Evolutionary conservation across 495 filamentous ascomycete species (phyloP).

Genomic region (Talaromyces adpressus): DNA sequence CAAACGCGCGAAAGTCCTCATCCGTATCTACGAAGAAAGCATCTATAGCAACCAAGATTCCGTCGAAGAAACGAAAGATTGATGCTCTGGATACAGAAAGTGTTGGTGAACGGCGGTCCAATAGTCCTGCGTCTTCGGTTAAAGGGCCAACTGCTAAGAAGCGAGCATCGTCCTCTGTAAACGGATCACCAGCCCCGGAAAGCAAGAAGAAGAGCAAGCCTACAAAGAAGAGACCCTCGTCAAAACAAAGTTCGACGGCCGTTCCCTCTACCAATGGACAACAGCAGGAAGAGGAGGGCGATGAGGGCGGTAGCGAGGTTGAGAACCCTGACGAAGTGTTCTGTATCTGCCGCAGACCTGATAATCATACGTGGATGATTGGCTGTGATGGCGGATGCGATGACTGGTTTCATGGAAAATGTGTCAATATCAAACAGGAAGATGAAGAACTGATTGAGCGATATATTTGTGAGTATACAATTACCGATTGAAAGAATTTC

Average conservation of each 20-base stretch:
- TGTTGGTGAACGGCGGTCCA: constrained; percentile 32
- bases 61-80: constrained; percentile 52
- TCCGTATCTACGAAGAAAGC: constrained; percentile 45
- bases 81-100: constrained; percentile 39
- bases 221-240: constrained; percentile 2
- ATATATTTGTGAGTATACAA: constrained; percentile 52
- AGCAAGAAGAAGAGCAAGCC: constrained; percentile 25
- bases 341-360: constrained; percentile 64
- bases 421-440: constrained; percentile 53
- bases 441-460: constrained; percentile 61
- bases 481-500: neutral
- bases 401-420: constrained; percentile 69
- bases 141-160: constrained; percentile 40
- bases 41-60: constrained; percentile 44
- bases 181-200: constrained; percentile 34
- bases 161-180: constrained; percentile 30
- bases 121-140: constrained; percentile 42
- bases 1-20: constrained; percentile 28
- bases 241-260: neutral
- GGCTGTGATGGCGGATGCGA: constrained; percentile 65
- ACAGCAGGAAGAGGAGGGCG: constrained; percentile 20
- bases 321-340: constrained; percentile 41
- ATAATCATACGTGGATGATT: constrained; percentile 74
- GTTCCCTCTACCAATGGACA: constrained; percentile 7
- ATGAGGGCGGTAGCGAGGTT: constrained; percentile 35